Evolutionary conservation across 441 rosid genomes (phyloP).

Genomic region (Arabidopsis lyrata): DNA sequence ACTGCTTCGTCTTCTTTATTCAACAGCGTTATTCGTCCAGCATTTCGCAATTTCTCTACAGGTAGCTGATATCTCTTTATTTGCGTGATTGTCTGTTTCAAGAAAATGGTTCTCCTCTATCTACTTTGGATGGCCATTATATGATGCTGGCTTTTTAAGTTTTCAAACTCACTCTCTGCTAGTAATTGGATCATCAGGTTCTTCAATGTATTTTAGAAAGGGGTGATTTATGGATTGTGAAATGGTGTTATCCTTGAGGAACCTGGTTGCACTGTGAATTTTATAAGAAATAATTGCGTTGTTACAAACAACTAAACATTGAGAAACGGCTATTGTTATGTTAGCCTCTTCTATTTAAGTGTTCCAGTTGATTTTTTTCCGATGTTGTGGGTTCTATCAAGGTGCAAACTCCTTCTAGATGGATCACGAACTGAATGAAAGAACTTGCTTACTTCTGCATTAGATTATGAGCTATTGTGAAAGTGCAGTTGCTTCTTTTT

Average conservation of each 20-base stretch:
- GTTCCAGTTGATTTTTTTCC: background rate
- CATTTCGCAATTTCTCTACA: conserved; percentile 43
- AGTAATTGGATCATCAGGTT: conserved; percentile 17
- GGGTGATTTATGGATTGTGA: background rate
- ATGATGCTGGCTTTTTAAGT: background rate
- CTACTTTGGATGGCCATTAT: background rate
- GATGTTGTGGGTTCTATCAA: background rate
- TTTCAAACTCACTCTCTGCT: background rate
- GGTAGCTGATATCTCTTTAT: conserved; percentile 14
- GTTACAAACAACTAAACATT: background rate
- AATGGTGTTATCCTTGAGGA: conserved; percentile 14
- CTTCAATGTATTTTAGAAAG: background rate
- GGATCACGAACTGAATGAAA: background rate
- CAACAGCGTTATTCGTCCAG: conserved; percentile 38
- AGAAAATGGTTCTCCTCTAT: background rate
- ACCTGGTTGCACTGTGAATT: background rate
- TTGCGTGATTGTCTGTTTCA: conserved; percentile 3
- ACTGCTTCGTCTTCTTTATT: conserved; percentile 31
- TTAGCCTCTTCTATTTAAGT: background rate
- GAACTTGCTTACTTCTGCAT: background rate
- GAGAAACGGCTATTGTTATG: background rate
- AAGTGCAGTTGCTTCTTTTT: conserved; percentile 4
- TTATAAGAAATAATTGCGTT: too few species aligned
- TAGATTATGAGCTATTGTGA: background rate
- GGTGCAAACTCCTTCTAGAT: conserved; percentile 8